phyloP scores from a whole-genome alignment of 1,284 basidiomycete genomes.

The Fomitopsis betulina region DNA sequence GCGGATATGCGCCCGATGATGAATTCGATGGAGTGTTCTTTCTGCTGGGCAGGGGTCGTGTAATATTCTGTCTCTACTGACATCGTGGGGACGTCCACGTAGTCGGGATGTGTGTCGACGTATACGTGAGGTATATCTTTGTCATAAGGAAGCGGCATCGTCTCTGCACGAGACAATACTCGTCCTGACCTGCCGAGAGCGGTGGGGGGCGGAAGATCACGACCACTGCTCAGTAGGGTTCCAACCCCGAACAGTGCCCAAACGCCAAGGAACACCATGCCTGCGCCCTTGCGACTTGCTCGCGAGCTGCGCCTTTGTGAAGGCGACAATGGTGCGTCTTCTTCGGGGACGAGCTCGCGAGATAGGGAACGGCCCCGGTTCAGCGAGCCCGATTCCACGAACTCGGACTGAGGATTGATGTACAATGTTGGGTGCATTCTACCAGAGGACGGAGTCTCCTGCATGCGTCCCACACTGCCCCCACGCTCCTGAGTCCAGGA shows the following conservation, averaged over 20 bases:
- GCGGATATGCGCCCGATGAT: conserved; percentile 85
- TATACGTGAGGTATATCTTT: not conserved
- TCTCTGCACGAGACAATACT: conserved; percentile 20
- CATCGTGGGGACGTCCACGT: not conserved
- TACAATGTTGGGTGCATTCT: conserved; percentile 29
- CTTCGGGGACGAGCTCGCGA: conserved; percentile 21
- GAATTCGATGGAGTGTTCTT: conserved; percentile 40
- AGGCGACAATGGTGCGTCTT: conserved; percentile 21
- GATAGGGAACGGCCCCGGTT: conserved; percentile 44
- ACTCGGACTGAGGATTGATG: conserved; percentile 22
- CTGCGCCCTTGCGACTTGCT: conserved; percentile 58
- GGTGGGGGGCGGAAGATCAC: conserved; percentile 19
- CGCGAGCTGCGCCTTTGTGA: conserved; percentile 40
- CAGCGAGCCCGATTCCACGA: conserved; percentile 22
- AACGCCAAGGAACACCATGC: conserved; percentile 68
- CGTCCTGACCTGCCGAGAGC: conserved; percentile 25
- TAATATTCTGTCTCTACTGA: not conserved
- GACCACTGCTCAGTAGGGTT: conserved; percentile 33
- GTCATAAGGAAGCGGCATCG: conserved; percentile 6
- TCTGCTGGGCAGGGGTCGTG: not conserved
- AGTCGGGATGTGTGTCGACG: not conserved
- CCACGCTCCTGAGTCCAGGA: conserved; percentile 62
- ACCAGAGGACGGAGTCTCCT: conserved; percentile 15
- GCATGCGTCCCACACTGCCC: conserved; percentile 34
- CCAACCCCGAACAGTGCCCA: conserved; percentile 70